Evolutionary conservation across 345 rosid genomes (phyloP), one percentile per base, ranked within the genome.

Genomic region (Aquilaria yunnanensis): DNA sequence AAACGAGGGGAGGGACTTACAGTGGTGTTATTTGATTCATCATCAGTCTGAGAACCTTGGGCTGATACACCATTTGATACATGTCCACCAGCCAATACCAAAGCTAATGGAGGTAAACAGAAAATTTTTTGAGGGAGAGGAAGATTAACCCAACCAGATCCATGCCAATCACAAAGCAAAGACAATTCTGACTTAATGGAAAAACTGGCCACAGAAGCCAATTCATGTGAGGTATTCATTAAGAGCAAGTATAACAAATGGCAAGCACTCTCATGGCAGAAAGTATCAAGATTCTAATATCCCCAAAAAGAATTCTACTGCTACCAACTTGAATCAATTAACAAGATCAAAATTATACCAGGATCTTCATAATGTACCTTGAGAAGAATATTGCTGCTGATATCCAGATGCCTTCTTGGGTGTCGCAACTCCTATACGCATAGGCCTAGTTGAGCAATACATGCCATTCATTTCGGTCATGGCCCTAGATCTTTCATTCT

Each of bases 401-500:
- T 86, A 84, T 59, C 79, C 80, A 63, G 89, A 76, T 2, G 90
- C 84, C 65, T 90, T 90, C 70, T 86, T 94, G 16, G 99, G 99
- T 34, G 99, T 94, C 32, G 97, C 99, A 61, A 86, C 85, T 66
- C 88, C 84, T 23, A 88, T 77, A 10, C 97, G 86, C 99, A 90
- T 94, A 12, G 90, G 92, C 73, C 97, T 86, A 78, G 87, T 83
- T 14, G 79, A 90, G 74, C 99, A 94, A 73, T 73, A 90, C 50
- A 65, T 80, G 10, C 97, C 99, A 77, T 90, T 90, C 97, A 94
- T 94, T 73, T 94, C 99, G 23, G 76, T 70, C 82, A 86, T 86
- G 61, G 99, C 97, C 74, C 79, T 90, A 50, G 97, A 72, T 69
- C 85, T 90, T 86, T 90, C 97, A 72, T 72, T 85, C 69, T 90